Evolutionary conservation across 495 filamentous ascomycete species (phyloP), one percentile per base, ranked within the genome.

Genomic region (Penicillium parvum): DNA sequence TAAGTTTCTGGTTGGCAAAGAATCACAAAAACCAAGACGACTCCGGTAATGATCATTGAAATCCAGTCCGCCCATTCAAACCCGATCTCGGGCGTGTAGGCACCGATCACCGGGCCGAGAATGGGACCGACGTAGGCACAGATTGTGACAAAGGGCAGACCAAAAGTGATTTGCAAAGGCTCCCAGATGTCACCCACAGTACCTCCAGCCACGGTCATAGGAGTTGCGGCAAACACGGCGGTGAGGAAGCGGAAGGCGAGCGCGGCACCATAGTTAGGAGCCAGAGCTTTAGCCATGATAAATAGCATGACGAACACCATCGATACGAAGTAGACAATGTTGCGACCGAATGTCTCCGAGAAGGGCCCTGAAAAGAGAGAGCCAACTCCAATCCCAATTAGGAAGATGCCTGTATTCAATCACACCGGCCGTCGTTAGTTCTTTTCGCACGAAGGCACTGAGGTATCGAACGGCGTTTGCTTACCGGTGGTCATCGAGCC

Each of bases 311-410:
- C 67, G 0, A 76, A 19, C 0, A 64, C 53, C 7, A 74, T 43
- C 1, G 72, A 66, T 1, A 57, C 43, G 5, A 77, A 69, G 44
- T 85, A 84, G 9, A 80, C 68, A 4, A 76, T 73, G 50, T 76
- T 76, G 4, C 71, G 61, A 7, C 71, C 72, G 16, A 83, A 61
- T 0, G 79, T 83, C 47, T 85, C 82, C 19, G 61, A 70, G 32
- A 76, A 48, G 0, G 73, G 73, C 10, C 69, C 71, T 22, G 68
- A 61, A n/a, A 76, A 51, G 4, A 74, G 47, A 15, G 59, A 62
- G 1, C 66, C 82, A 19, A 68, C 57, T 0, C 76, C 79, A 50
- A 84, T 82, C 3, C 77, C 82, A 26, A 77, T 58, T 0, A 85
- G 63, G 52, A 76, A 85, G 4, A 83, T 36, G 7, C 49, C 48